Evolutionary conservation across 179 eudicot species (phyloP), one percentile per base, ranked within the genome.

Genomic region (Silene noctiflora): DNA sequence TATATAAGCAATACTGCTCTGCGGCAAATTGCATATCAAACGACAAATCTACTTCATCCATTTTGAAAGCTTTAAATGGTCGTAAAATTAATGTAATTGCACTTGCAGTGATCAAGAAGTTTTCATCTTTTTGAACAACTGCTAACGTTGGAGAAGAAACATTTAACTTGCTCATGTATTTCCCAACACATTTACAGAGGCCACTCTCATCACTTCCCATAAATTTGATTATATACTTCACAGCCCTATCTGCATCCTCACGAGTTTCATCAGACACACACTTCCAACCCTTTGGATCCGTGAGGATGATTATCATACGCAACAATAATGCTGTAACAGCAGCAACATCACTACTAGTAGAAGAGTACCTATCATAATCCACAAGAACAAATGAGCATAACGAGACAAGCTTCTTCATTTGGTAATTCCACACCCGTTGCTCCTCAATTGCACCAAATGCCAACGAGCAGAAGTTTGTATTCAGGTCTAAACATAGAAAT

Each of bases 271-370:
- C 86, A 80, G 81, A 21, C 75, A 84, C 82, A 83, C 84, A 78
- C 83, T 87, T 92, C 98, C 98, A 94, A 29, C 85, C 82, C 80
- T 87, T 92, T 56, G 83, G 78, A 85, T 94, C 98, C 72, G 92
- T 88, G 79, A 94, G 86, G 77, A 82, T 75, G 77, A 94, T 87
- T 31, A 91, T 79, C 82, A 94, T 78, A 75, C 91, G 98, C 90
- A 94, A 85, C 69, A 94, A 86, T 53, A 83, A 69, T 77, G 91
- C 85, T 16, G 90, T 80, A 78, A 90, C 88, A 68, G 85, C 68
- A 39, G 79, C 84, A 80, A 85, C 67, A 61, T 89, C 91, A 69
- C 81, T 76, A 80, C 65, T 77, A 71, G 76, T 79, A 25, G 64
- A 69, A 27, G 71, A 66, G 78, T 83, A 80, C 73, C 77, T 56